Evolutionary conservation across 495 filamentous ascomycete genomes (phyloP).

Genomic region (Podospora conica): DNA sequence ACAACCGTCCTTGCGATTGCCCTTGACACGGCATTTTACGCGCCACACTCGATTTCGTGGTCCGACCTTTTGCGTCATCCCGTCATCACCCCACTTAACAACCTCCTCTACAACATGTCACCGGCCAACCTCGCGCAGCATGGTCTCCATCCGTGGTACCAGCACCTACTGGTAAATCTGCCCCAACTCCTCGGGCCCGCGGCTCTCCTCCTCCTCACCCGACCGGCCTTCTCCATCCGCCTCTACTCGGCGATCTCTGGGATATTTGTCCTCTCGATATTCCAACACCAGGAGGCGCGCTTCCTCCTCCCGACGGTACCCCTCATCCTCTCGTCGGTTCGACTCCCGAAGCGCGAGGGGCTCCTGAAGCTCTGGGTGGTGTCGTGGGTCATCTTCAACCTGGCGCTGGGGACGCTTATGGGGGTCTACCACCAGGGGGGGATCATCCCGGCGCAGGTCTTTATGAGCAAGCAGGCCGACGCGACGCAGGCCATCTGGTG

Average conservation of each 20-base stretch:
- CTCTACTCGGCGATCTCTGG: constrained; percentile 77
- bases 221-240: constrained; percentile 50
- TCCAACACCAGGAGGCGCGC: constrained; percentile 91
- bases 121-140: constrained; percentile 76
- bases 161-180: constrained; percentile 80
- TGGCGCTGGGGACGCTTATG: constrained; percentile 71
- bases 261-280: constrained; percentile 68
- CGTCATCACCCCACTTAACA: constrained; percentile 85
- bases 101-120: constrained; percentile 77
- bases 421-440: constrained; percentile 93
- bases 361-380: constrained; percentile 52
- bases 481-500: constrained; percentile 82
- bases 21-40: constrained; percentile 80
- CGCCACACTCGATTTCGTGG: constrained; percentile 48
- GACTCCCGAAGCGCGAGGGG: constrained; percentile 54
- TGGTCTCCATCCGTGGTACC: constrained; percentile 86
- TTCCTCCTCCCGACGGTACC: constrained; percentile 87
- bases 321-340: constrained; percentile 77
- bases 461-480: constrained; percentile 51
- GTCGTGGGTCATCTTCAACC: constrained; percentile 80
- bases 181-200: constrained; percentile 89
- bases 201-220: constrained; percentile 58
- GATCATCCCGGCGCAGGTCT: constrained; percentile 73
- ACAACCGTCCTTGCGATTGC: constrained; percentile 67
- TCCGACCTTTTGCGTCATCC: constrained; percentile 51